phyloP scores from a whole-genome alignment of 2,329 filamentous ascomycete species.

The Fusarium tupiense region DNA sequence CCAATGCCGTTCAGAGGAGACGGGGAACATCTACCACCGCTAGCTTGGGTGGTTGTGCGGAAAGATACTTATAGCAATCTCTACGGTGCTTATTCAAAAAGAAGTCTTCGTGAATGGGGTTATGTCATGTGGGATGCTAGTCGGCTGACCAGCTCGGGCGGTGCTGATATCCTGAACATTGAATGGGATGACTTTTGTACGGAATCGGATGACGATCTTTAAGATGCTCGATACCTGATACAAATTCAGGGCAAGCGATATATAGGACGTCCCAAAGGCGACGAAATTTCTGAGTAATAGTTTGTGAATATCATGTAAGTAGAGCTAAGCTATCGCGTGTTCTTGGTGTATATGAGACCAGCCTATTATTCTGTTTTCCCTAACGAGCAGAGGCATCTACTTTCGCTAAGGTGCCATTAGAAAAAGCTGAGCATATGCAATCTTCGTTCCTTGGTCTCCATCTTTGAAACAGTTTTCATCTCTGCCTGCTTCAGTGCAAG shows the following conservation, averaged over 20 bases:
- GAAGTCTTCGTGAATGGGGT: neutral
- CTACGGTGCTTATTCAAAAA: neutral
- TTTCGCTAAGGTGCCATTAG: neutral
- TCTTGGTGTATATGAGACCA: too few species aligned
- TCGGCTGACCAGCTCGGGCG: neutral
- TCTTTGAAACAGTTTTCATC: neutral
- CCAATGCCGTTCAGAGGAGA: neutral
- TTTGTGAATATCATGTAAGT: neutral
- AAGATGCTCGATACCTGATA: neutral
- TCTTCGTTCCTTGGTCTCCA: neutral
- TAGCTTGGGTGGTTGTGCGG: neutral
- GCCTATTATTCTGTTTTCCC: too few species aligned
- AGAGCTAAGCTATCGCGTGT: neutral
- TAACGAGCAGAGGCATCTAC: neutral
- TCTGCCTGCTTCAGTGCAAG: neutral
- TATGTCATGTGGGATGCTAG: slow-evolving; percentile 12
- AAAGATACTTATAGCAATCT: neutral
- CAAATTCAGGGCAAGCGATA: too few species aligned
- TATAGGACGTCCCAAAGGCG: too few species aligned
- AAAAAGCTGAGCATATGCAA: neutral
- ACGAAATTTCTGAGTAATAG: neutral
- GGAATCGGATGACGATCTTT: neutral
- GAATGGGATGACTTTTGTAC: neutral
- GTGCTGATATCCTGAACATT: neutral
- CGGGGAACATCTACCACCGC: neutral